phyloP scores from a whole-genome alignment of 148 eudicot species.

The Cornus controversa region DNA sequence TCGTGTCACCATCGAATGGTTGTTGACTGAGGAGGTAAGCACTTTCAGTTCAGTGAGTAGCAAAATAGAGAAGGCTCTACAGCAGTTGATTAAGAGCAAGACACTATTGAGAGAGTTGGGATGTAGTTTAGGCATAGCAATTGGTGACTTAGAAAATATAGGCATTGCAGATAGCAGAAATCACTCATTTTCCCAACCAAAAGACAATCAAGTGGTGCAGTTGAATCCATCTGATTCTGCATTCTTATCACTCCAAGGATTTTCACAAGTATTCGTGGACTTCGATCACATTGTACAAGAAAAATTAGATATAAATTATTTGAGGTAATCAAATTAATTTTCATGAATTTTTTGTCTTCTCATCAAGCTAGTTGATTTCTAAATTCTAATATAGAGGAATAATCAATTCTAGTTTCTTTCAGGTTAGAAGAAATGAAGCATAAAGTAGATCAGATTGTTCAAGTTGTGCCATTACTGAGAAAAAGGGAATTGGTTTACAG shows the following conservation, averaged over 20 bases:
- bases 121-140: constrained; percentile 13
- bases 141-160: constrained; percentile 2
- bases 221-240: constrained; percentile 11
- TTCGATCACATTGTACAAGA: constrained; percentile 32
- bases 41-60: constrained; percentile 26
- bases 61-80: constrained; percentile 35
- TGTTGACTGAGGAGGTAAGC: constrained; percentile 28
- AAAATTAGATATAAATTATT: constrained; percentile 29
- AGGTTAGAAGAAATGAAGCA: constrained; percentile 45
- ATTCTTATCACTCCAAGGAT: constrained; percentile 11
- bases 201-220: neutral
- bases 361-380: no score
- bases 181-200: neutral
- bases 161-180: neutral
- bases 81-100: constrained; percentile 31
- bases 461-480: constrained; percentile 20
- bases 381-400: no score
- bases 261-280: constrained; percentile 19
- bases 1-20: constrained; percentile 14
- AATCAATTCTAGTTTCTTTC: constrained; percentile 3
- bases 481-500: constrained; percentile 40
- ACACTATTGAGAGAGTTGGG: constrained; percentile 30
- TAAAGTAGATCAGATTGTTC: constrained; percentile 17
- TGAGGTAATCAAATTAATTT: constrained; percentile 38
- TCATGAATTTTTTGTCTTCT: neutral